Evolutionary conservation across 345 rosid species (phyloP), one percentile per base, ranked within the genome.

Genomic region (Lenwebbia sp.): DNA sequence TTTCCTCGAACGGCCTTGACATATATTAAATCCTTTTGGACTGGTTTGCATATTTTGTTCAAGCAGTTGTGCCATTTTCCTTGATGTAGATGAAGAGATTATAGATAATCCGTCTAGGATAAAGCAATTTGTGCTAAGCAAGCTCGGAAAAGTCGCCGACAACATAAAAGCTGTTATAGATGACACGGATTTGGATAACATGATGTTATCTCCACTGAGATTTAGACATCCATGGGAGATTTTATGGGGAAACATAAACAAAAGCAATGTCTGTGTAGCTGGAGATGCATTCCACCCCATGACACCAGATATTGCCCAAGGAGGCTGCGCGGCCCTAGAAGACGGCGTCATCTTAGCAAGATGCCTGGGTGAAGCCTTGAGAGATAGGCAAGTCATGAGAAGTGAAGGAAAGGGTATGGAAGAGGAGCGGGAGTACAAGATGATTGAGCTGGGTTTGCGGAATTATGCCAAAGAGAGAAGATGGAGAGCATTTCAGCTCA

Each of bases 231-330:
- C 98, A 9, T 92, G 94, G 97, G 93, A 91, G 65, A 81, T 94
- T 74, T 19, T 94, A 9, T 91, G 92, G 93, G 85, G 92, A 89
- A 91, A 91, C 84, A 92, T 93, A 26, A 89, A 94, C 86, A 93
- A 91, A 55, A 94, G 91, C 74, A 94, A 91, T 58, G 91, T 91
- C 4, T 94, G 95, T 82, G 93, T 93, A 22, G 95, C 94, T 11
- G 96, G 96, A 56, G 96, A 95, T 87, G 96, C 96, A 17, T 91
- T 92, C 41, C 96, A 95, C 86, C 93, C 96, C 15, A 95, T 95
- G 95, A 94, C 95, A 37, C 94, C 96, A 10, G 96, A 94, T 62
- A 62, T 93, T 1, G 96, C 93, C 57, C 98, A 94, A 88, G 97
- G 97, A 7, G 97, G 92, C 22, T 94, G 95, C 85, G 85, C 91